Base-by-base conservation (phyloP, 345 rosid genomes). In the Gossypium rotundifolium region DNA sequence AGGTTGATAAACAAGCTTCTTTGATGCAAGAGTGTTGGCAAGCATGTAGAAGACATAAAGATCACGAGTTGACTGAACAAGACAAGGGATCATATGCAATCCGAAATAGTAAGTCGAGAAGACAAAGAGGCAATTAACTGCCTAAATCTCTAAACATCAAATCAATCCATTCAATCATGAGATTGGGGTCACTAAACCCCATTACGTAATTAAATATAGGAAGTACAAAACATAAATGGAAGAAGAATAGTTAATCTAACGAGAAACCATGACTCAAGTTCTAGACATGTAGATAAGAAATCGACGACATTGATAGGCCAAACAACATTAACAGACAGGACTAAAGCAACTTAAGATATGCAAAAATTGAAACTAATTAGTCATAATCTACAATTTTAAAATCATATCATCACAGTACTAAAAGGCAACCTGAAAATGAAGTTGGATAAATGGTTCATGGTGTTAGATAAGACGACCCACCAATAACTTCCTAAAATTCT, bases 401-500 rank as follows among this genome's bases (percentile, higher is more conserved):
- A n/a, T n/a, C n/a, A n/a, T n/a, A n/a, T n/a, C n/a, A 23, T 49
- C 49, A 49, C 44, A 25, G 58, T 49, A 49, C 23, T 49, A 68
- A 14, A 68, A 68, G 40, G 23, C 72, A 68, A 68, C 44, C 22
- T 49, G 58, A 68, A 27, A 67, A 68, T 27, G 54, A 9, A 68
- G 72, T 68, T 68, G 72, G 72, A 68, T 68, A 52, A 54, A 79
- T 25, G 20, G 44, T 14, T 51, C 67, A 49, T 51, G 40, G 22
- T 33, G 44, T 45, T 81, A 63, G 77, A 62, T 62, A 40, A 58
- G 60, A 76, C 52, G 69, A 45, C 33, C 54, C 46, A 33, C 73
- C 78, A 76, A 7, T 55, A 51, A 44, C 25, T 72, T 66, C 18
- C 62, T 62, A 65, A 65, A 48, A 74, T 48, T 46, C 63, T 54